A percentile compares a stretch with the other conserved stretches of the same genome.
phyloP scores from a whole-genome alignment of 257 asterid genomes.

The Gentiana macrophylla region DNA sequence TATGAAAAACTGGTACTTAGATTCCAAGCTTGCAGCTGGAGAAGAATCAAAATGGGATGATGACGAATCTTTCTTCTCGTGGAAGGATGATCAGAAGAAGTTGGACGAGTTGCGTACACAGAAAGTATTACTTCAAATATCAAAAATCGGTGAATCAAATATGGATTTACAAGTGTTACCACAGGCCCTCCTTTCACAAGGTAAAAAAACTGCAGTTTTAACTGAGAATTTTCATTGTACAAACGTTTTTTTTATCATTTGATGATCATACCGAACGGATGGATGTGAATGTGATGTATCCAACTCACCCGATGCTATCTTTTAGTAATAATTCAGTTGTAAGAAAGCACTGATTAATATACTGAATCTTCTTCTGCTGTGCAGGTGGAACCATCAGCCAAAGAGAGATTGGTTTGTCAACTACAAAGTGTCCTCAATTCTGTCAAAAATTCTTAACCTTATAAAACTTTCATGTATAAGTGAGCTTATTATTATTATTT shows the following conservation, averaged over 20 bases:
- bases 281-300: background rate
- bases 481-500: no score
- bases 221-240: background rate
- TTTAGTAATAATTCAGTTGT: background rate
- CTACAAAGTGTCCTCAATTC: conserved; percentile 38
- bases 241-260: background rate
- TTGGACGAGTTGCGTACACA: conserved; percentile 53
- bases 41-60: conserved; percentile 55
- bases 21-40: conserved; percentile 37
- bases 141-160: conserved; percentile 55
- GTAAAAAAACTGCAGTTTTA: conserved; percentile 17
- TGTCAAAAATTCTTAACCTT: conserved; percentile 16
- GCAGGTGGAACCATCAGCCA: conserved; percentile 68
- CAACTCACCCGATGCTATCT: background rate
- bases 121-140: conserved; percentile 50
- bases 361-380: background rate
- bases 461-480: background rate
- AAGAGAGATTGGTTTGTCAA: conserved; percentile 49
- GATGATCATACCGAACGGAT: background rate
- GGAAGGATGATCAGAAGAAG: conserved; percentile 63
- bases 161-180: conserved; percentile 67
- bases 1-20: conserved; percentile 62
- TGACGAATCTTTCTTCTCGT: conserved; percentile 57
- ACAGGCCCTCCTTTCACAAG: conserved; percentile 69
- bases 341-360: no score